These are phyloP conservation scores for Penicillium roqueforti DNA, from an alignment of 495 filamentous ascomycete genomes.

Conservation along the genomic window DNA sequence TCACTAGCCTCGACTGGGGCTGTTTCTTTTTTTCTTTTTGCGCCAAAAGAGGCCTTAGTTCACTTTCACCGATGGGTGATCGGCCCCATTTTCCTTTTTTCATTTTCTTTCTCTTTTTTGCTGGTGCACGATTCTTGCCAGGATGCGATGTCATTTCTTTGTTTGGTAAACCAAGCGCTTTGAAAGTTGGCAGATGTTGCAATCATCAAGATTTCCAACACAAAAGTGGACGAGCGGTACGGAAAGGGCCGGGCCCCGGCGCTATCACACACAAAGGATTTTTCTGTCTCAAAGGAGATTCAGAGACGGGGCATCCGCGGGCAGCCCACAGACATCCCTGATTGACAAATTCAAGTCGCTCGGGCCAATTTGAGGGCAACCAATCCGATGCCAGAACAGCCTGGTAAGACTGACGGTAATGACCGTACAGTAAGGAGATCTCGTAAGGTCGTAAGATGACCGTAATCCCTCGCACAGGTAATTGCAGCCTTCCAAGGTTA, in stretches of 20 bases:
- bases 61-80: slow-evolving; percentile 21
- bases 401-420: slow-evolving; percentile 37
- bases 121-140: slow-evolving; percentile 15
- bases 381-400: slow-evolving; percentile 21
- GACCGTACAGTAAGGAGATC: slow-evolving; percentile 22
- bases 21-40: slow-evolving; percentile 10
- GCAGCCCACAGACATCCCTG: slow-evolving; percentile 10
- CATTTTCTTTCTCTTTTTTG: neutral
- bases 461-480: slow-evolving; percentile 15
- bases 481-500: neutral
- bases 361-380: slow-evolving; percentile 20
- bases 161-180: neutral
- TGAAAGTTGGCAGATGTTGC: slow-evolving; percentile 5
- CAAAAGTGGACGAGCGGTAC: slow-evolving; percentile 31
- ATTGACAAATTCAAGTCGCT: slow-evolving; percentile 15
- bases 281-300: neutral
- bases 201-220: slow-evolving; percentile 2
- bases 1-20: slow-evolving; percentile 23
- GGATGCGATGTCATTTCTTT: neutral
- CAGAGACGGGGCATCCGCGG: slow-evolving; percentile 11
- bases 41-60: slow-evolving; percentile 21
- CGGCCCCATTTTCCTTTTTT: slow-evolving; percentile 25
- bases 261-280: slow-evolving; percentile 17
- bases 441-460: slow-evolving; percentile 27
- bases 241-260: slow-evolving; percentile 45